Conservation (phyloP, 208 protist species). For the Naegleria lovaniensis region DNA sequence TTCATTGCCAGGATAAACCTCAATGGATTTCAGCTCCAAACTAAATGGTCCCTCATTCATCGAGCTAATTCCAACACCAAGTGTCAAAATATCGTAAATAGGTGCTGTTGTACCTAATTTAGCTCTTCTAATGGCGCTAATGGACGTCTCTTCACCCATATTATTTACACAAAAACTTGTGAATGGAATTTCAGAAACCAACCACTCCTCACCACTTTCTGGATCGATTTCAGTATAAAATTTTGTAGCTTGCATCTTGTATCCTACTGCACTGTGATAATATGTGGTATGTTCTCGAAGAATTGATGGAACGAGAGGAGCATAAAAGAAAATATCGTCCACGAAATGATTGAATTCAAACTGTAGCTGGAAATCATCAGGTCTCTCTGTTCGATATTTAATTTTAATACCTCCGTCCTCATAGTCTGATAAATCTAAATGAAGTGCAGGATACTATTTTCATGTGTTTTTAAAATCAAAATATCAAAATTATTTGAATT, state of each 20-base stretch:
- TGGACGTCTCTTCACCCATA: background rate
- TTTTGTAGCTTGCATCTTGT: background rate
- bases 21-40: background rate
- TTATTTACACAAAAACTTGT: background rate
- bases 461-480: no score
- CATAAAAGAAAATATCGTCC: background rate
- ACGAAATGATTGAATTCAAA: conserved; percentile 3
- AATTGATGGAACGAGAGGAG: background rate
- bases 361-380: background rate
- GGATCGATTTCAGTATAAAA: background rate
- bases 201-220: background rate
- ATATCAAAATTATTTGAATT: background rate
- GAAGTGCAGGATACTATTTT: background rate
- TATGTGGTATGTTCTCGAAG: background rate
- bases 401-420: background rate
- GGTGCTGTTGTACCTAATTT: background rate
- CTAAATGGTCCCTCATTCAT: background rate
- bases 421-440: conserved; percentile 11
- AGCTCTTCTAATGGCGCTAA: background rate
- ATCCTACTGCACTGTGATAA: background rate
- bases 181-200: background rate
- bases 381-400: background rate
- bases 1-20: background rate
- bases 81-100: background rate
- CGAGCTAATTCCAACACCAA: background rate